Conservation (phyloP, 225 moss, liverwort and hornwort species). For the Physcomitrium patens region DNA sequence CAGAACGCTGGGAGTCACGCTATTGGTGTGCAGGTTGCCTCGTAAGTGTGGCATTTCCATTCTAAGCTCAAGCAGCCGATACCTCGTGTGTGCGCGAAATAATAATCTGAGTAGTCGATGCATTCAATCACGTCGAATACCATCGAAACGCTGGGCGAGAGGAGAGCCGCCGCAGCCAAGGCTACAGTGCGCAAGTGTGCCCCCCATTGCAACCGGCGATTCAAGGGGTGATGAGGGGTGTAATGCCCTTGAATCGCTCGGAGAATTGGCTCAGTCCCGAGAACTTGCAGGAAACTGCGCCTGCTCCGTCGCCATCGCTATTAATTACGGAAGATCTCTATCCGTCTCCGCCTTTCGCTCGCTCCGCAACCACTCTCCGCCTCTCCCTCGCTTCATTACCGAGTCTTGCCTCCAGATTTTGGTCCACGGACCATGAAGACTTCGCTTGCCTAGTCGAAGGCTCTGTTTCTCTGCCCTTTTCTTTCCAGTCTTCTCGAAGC, state of each 20-base stretch:
- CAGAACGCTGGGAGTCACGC: no score
- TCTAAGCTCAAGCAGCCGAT: background rate
- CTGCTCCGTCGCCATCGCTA: slow-evolving; percentile 51
- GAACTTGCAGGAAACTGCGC: slow-evolving; percentile 30
- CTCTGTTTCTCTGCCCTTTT: background rate
- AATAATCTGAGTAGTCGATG: no score
- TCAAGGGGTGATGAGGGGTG: slow-evolving; percentile 33
- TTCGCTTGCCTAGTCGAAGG: background rate
- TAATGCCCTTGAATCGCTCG: slow-evolving; percentile 14
- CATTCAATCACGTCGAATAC: no score
- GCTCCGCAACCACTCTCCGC: slow-evolving; percentile 23
- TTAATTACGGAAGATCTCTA: slow-evolving; percentile 28
- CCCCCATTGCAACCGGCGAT: slow-evolving; percentile 25
- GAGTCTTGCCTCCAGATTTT: slow-evolving; percentile 8
- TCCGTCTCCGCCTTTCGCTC: slow-evolving; percentile 22
- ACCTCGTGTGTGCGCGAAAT: background rate
- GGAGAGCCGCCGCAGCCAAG: no score
- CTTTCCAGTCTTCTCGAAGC: background rate
- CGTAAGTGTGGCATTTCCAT: background rate
- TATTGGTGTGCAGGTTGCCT: no score
- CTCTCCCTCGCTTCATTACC: slow-evolving; percentile 22
- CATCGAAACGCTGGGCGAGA: no score
- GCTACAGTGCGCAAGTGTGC: no score
- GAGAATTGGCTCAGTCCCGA: background rate
- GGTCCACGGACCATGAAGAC: slow-evolving; percentile 8